Evolutionary conservation across 495 filamentous ascomycete genomes (phyloP), one percentile per base, ranked within the genome.

Genomic region (Jackrogersella minutella): DNA sequence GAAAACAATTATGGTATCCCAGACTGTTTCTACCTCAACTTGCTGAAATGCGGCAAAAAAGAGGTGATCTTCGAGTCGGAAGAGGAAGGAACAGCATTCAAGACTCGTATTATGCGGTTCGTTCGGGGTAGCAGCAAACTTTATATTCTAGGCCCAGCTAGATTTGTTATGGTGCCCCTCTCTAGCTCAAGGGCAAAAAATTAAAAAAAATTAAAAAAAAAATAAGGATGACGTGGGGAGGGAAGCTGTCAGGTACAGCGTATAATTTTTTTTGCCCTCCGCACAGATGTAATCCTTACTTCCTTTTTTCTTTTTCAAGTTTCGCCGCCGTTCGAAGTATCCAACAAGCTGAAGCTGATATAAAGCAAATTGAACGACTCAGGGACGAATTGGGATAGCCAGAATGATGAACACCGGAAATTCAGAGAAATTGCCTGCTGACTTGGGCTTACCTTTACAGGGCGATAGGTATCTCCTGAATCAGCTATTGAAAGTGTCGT

Each of bases 401-500:
- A 17, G 39, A 30, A 34, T 33, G 16, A 47, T 22, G 14, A 17
- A 30, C 36, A 8, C 13, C 37, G 21, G 17, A 49, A 6, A 41
- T 19, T 33, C 34, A 26, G 51, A 56, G 54, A 55, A 57, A n/a
- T 21, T 2, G 34, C 26, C 30, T 62, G 33, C 30, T 30, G 30
- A 39, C 17, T 44, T 58, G 6, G n/a, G 56, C 65, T 68, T 62
- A 68, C 65, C 65, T 68, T 68, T 0, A 84, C 82, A 62, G 81
- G 80, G 64, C 81, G 81, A 64, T 83, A 83, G 39, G 76, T 82
- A 62, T 83, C 81, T 74, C 80, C 81, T 58, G 81, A 76, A 63
- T 83, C 81, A 63, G 82, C 82, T 84, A 68, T 76, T 55, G 52
- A 62, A 44, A 34, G 54, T 60, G 72, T 69, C 50, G 44, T 59